Conservation (phyloP, 2,329 filamentous ascomycete species). For the Hymenoscyphus linearis region DNA sequence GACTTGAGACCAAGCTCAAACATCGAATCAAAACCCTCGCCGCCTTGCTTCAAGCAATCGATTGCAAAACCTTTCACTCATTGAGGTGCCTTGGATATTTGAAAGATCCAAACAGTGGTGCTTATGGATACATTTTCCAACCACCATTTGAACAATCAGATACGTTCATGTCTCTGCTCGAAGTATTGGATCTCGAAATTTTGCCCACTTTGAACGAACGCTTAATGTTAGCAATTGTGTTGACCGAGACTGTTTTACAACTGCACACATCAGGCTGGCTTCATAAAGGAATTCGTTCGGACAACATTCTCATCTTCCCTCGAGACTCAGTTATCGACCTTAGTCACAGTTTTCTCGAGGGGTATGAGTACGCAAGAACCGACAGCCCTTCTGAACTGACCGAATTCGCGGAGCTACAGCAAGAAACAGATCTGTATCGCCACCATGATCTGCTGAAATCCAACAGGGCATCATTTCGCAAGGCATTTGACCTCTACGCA, state of each 20-base stretch:
- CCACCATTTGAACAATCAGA: conserved; percentile 3
- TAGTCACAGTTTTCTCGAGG: conserved; percentile 6
- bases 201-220: conserved; percentile 7
- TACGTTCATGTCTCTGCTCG: conserved; percentile 6
- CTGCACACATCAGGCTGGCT: conserved; percentile 18
- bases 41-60: conserved; percentile 9
- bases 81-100: conserved; percentile 12
- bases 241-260: conserved; percentile 12
- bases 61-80: conserved; percentile 12
- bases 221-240: conserved; percentile 8
- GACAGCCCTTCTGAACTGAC: conserved; percentile 14
- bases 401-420: conserved; percentile 9
- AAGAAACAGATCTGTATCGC: conserved; percentile 13
- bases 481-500: conserved; percentile 19
- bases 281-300: conserved; percentile 18
- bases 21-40: conserved; percentile 14
- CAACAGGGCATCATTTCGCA: conserved; percentile 7
- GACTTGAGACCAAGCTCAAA: conserved; percentile 7
- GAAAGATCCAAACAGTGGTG: conserved; percentile 7
- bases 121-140: conserved; percentile 14
- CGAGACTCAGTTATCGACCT: neutral
- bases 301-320: conserved; percentile 18
- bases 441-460: conserved; percentile 8
- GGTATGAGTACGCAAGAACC: conserved; percentile 14
- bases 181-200: neutral